Conservation (phyloP, 805 yeast genomes). For the Tetrapisispora nanseiensis region DNA sequence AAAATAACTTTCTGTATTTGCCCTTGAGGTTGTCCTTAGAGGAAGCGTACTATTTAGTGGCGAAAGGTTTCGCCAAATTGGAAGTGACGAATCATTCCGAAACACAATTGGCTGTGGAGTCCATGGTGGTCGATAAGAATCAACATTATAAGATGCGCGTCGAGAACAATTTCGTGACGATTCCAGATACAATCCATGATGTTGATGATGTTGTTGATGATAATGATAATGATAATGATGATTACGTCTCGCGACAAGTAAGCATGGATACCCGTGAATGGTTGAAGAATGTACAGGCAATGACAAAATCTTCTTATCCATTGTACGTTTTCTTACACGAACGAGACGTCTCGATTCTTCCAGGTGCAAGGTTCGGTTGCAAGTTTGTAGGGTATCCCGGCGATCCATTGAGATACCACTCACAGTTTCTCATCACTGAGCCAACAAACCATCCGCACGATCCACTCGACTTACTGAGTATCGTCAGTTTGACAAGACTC, state of each 20-base stretch:
- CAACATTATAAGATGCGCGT: too few species aligned
- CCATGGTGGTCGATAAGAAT: background rate
- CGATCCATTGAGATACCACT: constrained; percentile 83
- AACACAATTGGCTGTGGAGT: too few species aligned
- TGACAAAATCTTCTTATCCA: background rate
- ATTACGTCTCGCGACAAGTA: too few species aligned
- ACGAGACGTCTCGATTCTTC: constrained; percentile 31
- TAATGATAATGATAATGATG: too few species aligned
- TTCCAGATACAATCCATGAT: too few species aligned
- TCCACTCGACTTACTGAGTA: constrained; percentile 39
- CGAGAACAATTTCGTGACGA: too few species aligned
- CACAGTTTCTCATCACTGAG: constrained; percentile 62
- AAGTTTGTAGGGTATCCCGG: constrained; percentile 87
- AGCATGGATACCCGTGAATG: too few species aligned
- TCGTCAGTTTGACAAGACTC: constrained; percentile 79
- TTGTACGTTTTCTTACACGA: background rate
- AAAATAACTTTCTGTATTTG: constrained; percentile 73
- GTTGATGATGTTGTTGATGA: too few species aligned
- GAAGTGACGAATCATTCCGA: constrained; percentile 50
- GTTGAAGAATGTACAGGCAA: too few species aligned
- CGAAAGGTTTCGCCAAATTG: constrained; percentile 29
- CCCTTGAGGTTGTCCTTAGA: constrained; percentile 69
- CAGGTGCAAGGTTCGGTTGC: constrained; percentile 90
- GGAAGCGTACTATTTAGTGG: constrained; percentile 61
- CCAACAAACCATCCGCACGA: constrained; percentile 36